These are phyloP conservation scores for Colletotrichum coccodes DNA, from an alignment of 2,329 filamentous ascomycete species.

Conservation along the genomic window DNA sequence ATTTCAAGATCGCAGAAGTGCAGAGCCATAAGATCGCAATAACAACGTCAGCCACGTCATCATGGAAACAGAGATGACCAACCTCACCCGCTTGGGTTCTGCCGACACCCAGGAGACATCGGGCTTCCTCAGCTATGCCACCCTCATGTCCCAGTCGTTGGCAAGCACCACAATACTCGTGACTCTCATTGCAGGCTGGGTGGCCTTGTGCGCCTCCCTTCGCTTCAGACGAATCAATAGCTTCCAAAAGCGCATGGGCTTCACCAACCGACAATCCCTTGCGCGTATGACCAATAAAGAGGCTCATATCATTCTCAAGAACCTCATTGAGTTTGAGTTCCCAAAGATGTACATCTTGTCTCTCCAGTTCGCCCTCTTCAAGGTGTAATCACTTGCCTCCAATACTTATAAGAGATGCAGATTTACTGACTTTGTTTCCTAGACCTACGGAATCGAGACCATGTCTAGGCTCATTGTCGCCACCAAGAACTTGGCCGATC, in stretches of 20 bases:
- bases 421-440: neutral
- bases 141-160: neutral
- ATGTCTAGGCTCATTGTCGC: conserved; percentile 48
- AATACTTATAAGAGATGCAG: neutral
- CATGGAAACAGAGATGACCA: conserved; percentile 13
- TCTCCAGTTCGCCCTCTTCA: conserved; percentile 52
- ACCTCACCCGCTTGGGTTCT: neutral
- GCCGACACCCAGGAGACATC: neutral
- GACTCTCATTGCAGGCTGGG: conserved; percentile 42
- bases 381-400: conserved; percentile 37
- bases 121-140: neutral
- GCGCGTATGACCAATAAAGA: conserved; percentile 53
- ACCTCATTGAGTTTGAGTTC: conserved; percentile 47
- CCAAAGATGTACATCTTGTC: conserved; percentile 49
- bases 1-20: neutral
- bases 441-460: conserved; percentile 53
- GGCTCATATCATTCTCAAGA: conserved; percentile 54
- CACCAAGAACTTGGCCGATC: conserved; percentile 47
- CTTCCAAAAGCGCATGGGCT: conserved; percentile 43
- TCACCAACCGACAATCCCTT: conserved; percentile 47
- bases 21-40: neutral
- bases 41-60: neutral
- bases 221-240: conserved; percentile 47
- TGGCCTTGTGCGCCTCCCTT: conserved; percentile 45
- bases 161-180: neutral